Base-by-base conservation (phyloP, 257 asterid species). In the Nicotiana benthamiana region DNA sequence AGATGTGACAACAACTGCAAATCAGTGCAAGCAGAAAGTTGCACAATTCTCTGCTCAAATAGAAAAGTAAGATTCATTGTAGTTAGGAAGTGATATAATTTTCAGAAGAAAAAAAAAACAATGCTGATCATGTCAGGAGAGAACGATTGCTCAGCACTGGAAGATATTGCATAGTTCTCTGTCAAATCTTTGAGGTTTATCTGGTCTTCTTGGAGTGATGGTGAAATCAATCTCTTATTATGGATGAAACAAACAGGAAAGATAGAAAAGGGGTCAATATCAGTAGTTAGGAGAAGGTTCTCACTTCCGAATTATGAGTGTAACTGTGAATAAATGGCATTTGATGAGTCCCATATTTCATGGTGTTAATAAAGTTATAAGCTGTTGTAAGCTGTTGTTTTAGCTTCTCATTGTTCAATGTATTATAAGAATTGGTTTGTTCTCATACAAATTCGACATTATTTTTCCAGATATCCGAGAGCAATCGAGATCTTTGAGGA, bases 21-120 rank as follows among this genome's bases (percentile, higher is more conserved):
- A 93, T 85, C 98, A 95, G 83, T 95, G 99, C 96, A 92, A 90
- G 85, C 97, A 91, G 88, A 95, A 93, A 89, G 82, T 95, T 78
- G 98, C 99, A 1, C 97, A 95, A 80, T 93, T 91, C 85, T 93
- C 98, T 84, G 92, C 99, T 80, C 94, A 92, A 86, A 75, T 95
- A 18, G 97, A 92, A 82, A 96, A 92, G 99, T 94, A 89, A 88
- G 93, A 83, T 83, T 79, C 40, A 48, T 74, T 24, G 79, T 26
- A 74, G 26, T 46, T 48, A 48, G 16, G 15, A 46, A 74, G 26
- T 74, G 61, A 24, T 48, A 22, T 72, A 74, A 22, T 48, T 66
- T 63, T 34, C 62, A 79, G 26, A 53, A 79, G 26, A 32, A 32
- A 70, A 79, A 34, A 40, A 61, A 79, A 79, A 26, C 61, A 74